These are phyloP conservation scores for Neofusicoccum sp. DNA, from an alignment of 2,329 filamentous ascomycete genomes.

Conservation along the genomic window DNA sequence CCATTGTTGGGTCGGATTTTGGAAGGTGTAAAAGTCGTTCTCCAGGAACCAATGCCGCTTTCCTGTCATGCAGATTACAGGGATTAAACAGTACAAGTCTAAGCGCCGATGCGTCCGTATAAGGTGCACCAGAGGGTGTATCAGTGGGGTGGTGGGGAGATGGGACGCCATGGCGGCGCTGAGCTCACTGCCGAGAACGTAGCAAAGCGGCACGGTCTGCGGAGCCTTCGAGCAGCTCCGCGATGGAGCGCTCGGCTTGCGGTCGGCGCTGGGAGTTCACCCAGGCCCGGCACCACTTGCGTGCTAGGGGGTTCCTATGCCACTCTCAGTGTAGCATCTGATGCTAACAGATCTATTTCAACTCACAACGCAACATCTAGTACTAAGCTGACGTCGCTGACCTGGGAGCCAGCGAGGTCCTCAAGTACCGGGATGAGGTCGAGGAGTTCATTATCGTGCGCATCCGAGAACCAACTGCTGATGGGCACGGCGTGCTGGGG, in stretches of 20 bases:
- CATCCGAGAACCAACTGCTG: slow-evolving; percentile 99
- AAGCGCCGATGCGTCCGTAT: slow-evolving; percentile 11
- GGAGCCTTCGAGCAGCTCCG: background rate
- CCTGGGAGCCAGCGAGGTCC: slow-evolving; percentile 84
- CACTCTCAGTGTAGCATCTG: slow-evolving; percentile 11
- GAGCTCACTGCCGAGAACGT: slow-evolving; percentile 7
- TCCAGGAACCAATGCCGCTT: slow-evolving; percentile 17
- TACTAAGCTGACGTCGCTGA: slow-evolving; percentile 94
- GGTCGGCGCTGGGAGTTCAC: background rate
- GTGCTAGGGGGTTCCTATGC: slow-evolving; percentile 7
- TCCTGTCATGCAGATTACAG: slow-evolving; percentile 20
- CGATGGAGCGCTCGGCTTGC: background rate
- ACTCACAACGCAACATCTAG: slow-evolving; percentile 75
- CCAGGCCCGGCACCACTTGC: background rate
- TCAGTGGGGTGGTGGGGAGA: slow-evolving; percentile 7
- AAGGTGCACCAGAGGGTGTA: slow-evolving; percentile 14
- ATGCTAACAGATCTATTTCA: slow-evolving; percentile 11
- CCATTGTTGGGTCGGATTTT: background rate
- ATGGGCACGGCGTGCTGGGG: slow-evolving; percentile 98
- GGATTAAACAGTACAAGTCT: slow-evolving; percentile 20
- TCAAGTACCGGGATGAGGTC: slow-evolving; percentile 98
- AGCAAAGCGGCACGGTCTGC: background rate
- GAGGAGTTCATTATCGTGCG: slow-evolving; percentile 96
- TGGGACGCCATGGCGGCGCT: slow-evolving; percentile 5
- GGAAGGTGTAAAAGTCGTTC: slow-evolving; percentile 12